A percentile compares a stretch with the other conserved stretches of the same genome.
Evolutionary conservation across 192 early-diverging fungal genomes (phyloP).

Genomic region (Backusella mclennaniae): DNA sequence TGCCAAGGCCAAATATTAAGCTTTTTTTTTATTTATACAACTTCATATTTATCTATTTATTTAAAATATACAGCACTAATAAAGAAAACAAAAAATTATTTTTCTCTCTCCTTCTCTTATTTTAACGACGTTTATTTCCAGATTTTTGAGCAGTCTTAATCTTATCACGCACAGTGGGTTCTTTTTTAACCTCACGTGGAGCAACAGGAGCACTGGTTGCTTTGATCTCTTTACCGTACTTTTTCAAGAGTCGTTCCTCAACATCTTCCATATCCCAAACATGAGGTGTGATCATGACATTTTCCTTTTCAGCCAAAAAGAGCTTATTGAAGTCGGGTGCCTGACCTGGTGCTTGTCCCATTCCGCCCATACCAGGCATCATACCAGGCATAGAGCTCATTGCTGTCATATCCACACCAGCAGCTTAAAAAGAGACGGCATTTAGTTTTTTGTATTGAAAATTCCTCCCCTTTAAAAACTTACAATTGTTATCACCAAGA

Average conservation of each 20-base stretch:
- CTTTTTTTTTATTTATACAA: background rate
- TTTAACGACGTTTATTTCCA: conserved; percentile 24
- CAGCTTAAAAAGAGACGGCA: conserved; percentile 23
- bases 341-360: conserved; percentile 59
- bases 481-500: conserved; percentile 87
- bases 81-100: background rate
- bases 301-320: conserved; percentile 88
- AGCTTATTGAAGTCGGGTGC: conserved; percentile 84
- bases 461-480: background rate
- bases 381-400: conserved; percentile 83
- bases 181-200: background rate
- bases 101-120: background rate
- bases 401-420: conserved; percentile 90
- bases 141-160: conserved; percentile 29
- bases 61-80: background rate
- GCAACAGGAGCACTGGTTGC: background rate
- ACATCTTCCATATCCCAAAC: conserved; percentile 79
- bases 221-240: conserved; percentile 58
- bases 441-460: background rate
- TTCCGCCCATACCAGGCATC: conserved; percentile 55
- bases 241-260: conserved; percentile 75
- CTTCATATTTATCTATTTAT: background rate
- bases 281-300: conserved; percentile 77
- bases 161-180: conserved; percentile 24
- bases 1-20: conserved; percentile 24